Conservation (phyloP, 768 basidiomycete species). For the Neoboletus brunneissimus region DNA sequence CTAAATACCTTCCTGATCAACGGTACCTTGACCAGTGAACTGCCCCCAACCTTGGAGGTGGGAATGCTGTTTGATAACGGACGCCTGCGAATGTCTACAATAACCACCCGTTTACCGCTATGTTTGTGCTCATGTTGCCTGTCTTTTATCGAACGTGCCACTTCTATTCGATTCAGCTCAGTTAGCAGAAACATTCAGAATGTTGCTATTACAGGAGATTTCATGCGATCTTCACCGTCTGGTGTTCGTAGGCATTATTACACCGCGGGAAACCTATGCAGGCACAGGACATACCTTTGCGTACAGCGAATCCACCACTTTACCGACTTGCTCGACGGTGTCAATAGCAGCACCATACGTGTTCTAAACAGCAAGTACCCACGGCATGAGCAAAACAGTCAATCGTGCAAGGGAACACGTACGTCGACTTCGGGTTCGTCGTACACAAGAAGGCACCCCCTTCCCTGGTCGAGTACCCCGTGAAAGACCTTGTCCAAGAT, state of each 20-base stretch:
- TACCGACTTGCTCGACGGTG: slow-evolving; percentile 85
- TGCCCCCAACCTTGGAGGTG: background rate
- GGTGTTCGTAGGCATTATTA: background rate
- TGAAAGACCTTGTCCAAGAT: slow-evolving; percentile 93
- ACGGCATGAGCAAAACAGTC: slow-evolving; percentile 2
- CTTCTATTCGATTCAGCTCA: background rate
- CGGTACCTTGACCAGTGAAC: background rate
- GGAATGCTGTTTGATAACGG: background rate
- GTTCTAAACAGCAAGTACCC: slow-evolving; percentile 46
- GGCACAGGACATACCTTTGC: slow-evolving; percentile 56
- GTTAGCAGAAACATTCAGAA: background rate
- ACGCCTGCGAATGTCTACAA: background rate
- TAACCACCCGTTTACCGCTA: background rate
- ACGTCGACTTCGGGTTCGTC: slow-evolving; percentile 85
- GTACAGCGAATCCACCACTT: slow-evolving; percentile 92
- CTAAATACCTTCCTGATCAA: background rate
- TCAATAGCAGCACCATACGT: slow-evolving; percentile 87
- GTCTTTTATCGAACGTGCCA: background rate
- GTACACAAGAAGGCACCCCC: slow-evolving; percentile 89
- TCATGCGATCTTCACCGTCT: slow-evolving; percentile 47
- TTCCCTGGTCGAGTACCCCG: slow-evolving; percentile 95
- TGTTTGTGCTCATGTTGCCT: background rate
- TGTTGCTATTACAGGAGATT: background rate
- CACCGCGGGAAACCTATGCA: background rate
- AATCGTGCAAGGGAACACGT: slow-evolving; percentile 30